A percentile compares a stretch with the other conserved stretches of the same genome.
These are phyloP conservation scores for Meyerozyma athensensis DNA, from an alignment of 1,139 yeast species.

Conservation along the genomic window DNA sequence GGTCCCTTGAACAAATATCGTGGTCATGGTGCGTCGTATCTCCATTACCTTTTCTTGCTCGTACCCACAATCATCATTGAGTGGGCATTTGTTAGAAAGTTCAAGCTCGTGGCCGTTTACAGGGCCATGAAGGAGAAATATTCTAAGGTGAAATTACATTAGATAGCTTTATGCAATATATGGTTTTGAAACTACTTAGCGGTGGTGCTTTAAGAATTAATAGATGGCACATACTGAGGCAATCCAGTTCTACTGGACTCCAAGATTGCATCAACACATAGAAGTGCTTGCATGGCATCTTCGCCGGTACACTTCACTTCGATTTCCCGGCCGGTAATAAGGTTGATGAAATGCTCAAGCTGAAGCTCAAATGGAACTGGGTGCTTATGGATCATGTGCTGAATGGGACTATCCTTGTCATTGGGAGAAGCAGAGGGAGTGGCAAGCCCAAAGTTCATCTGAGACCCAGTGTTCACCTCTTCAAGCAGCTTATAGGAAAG, in stretches of 20 bases:
- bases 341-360: conserved; percentile 31
- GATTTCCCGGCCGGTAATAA: conserved; percentile 28
- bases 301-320: conserved; percentile 34
- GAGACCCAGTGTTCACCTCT: background rate
- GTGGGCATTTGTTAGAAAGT: conserved; percentile 38
- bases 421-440: conserved; percentile 27
- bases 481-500: background rate
- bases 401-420: conserved; percentile 18
- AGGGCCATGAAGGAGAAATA: conserved; percentile 19
- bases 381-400: conserved; percentile 9
- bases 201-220: no score
- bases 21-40: conserved; percentile 45
- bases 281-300: conserved; percentile 37
- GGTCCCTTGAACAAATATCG: conserved; percentile 44
- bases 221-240: conserved; percentile 30
- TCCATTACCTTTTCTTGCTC: conserved; percentile 30
- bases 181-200: background rate
- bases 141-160: conserved; percentile 15
- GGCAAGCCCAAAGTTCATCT: conserved; percentile 11
- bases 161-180: background rate
- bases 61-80: conserved; percentile 51
- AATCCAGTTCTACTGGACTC: conserved; percentile 31
- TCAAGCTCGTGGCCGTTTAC: conserved; percentile 37
- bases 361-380: conserved; percentile 34
- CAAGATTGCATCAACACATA: conserved; percentile 38